Evolutionary conservation across 345 rosid species (phyloP).

Genomic region (Dipteronia dyeriana): DNA sequence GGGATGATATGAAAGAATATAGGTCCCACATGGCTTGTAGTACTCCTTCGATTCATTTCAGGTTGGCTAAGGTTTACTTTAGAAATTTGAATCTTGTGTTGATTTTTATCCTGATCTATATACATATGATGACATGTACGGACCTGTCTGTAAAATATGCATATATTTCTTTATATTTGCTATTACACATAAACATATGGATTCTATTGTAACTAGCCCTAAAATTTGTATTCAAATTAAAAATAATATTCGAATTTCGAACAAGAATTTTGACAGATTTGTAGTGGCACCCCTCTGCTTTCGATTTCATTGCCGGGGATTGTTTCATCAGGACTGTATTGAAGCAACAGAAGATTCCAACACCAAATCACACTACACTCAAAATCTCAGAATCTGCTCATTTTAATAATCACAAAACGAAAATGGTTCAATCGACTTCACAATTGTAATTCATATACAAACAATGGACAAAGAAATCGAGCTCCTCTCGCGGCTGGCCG

Average conservation of each 20-base stretch:
- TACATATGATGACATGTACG: too few relatives aligned
- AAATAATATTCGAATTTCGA: too few relatives aligned
- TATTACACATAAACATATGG: background rate
- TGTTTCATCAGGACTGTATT: too few relatives aligned
- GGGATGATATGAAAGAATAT: too few relatives aligned
- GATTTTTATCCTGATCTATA: too few relatives aligned
- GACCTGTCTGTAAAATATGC: too few relatives aligned
- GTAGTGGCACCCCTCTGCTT: background rate
- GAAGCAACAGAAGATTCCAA: background rate
- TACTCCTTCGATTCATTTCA: too few relatives aligned
- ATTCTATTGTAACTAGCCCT: background rate
- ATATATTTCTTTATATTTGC: too few relatives aligned
- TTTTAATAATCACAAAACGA: background rate
- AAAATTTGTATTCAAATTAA: background rate
- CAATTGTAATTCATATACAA: background rate
- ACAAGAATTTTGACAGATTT: background rate
- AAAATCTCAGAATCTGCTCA: background rate
- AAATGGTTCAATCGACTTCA: background rate
- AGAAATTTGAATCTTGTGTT: too few relatives aligned
- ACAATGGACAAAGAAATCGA: constrained; percentile 79
- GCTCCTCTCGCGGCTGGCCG: constrained; percentile 79
- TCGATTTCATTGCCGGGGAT: background rate
- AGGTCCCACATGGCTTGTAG: too few relatives aligned
- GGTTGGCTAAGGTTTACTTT: too few relatives aligned
- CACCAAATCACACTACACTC: background rate